Conservation (phyloP, 495 filamentous ascomycete species). For the Penicillium silybi region DNA sequence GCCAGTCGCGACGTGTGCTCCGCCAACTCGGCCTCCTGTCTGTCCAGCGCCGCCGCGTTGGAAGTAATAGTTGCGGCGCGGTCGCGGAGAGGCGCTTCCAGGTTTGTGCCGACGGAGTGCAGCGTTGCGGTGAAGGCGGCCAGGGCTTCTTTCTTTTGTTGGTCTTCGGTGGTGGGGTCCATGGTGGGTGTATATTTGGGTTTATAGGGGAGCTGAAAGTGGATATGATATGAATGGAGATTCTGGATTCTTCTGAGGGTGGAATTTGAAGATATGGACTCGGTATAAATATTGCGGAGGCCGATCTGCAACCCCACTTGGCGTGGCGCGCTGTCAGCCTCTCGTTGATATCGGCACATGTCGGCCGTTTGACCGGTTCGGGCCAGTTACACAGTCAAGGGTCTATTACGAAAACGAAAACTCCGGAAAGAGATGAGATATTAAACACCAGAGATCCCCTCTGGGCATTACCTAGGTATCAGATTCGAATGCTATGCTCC, state of each 20-base stretch:
- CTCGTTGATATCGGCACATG: conserved; percentile 1
- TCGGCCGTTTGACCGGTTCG: background rate
- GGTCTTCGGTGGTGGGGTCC: conserved; percentile 8
- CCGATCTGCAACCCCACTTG: conserved; percentile 19
- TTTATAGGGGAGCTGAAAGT: background rate
- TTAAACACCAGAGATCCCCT: background rate
- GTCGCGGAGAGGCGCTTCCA: conserved; percentile 65
- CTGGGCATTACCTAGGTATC: conserved; percentile 23
- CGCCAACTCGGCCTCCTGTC: conserved; percentile 67
- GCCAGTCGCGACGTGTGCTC: conserved; percentile 62
- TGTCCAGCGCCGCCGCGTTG: conserved; percentile 64
- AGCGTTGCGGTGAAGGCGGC: conserved; percentile 75
- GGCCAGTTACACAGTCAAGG: background rate
- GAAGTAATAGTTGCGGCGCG: conserved; percentile 72
- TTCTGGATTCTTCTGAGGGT: background rate
- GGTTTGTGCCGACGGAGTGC: conserved; percentile 61
- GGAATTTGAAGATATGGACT: background rate
- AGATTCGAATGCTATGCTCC: conserved; percentile 5
- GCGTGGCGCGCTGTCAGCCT: conserved; percentile 20
- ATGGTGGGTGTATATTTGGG: background rate
- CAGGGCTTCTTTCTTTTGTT: conserved; percentile 57
- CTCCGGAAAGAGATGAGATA: background rate
- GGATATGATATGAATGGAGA: no score
- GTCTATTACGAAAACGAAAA: background rate
- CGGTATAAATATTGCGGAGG: conserved; percentile 1